Percentiles rank a stretch among this genome's conserved stretches.
These are phyloP conservation scores for Bruguiera gymnorhiza DNA, from an alignment of 345 rosid genomes.

Conservation along the genomic window DNA sequence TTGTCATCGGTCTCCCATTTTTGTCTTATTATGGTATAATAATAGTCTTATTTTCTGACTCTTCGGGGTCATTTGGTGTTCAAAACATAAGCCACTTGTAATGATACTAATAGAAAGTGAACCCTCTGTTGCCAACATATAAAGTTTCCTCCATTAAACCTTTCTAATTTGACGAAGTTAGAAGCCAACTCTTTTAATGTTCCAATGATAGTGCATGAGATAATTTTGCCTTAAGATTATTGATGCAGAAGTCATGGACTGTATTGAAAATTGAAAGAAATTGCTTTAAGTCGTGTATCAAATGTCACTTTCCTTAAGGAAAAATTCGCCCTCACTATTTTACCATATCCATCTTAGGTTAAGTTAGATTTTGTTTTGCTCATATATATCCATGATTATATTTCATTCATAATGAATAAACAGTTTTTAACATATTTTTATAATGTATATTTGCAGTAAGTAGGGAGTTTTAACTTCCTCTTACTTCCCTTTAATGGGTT, in stretches of 20 bases:
- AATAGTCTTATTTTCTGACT: too few relatives aligned
- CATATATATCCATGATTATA: too few relatives aligned
- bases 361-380: too few relatives aligned
- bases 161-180: not conserved
- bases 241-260: not conserved
- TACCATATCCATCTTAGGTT: not conserved
- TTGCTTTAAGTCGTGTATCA: not conserved
- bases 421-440: too few relatives aligned
- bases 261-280: not conserved
- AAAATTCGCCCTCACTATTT: not conserved
- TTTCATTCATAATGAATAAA: too few relatives aligned
- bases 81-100: not conserved
- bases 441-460: too few relatives aligned
- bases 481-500: too few relatives aligned
- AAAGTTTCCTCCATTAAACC: not conserved
- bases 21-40: fast-evolving
- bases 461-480: too few relatives aligned
- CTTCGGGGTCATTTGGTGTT: too few relatives aligned
- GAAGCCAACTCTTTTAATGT: not conserved
- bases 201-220: not conserved
- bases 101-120: too few relatives aligned
- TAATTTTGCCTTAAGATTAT: not conserved
- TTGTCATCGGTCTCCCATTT: not conserved
- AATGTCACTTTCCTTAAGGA: not conserved
- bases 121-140: too few relatives aligned